Conservation (phyloP, 768 basidiomycete species). For the Obba rivulosa region DNA sequence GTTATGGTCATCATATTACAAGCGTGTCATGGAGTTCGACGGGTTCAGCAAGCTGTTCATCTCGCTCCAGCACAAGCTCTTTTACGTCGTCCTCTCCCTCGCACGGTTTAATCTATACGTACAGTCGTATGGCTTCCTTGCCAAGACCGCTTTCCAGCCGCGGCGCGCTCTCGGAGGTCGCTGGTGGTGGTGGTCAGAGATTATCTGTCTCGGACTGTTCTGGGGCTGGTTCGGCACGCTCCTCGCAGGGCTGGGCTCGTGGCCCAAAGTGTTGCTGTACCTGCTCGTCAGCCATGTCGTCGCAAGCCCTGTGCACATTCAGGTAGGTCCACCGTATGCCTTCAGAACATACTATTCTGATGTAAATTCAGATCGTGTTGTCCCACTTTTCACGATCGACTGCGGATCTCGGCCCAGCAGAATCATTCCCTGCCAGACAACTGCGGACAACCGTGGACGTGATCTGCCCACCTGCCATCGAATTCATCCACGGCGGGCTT, state of each 20-base stretch:
- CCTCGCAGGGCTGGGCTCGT: constrained; percentile 64
- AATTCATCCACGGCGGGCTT: constrained; percentile 93
- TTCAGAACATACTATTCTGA: background rate
- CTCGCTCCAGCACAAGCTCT: constrained; percentile 82
- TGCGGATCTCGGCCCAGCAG: constrained; percentile 80
- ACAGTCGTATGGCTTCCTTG: constrained; percentile 75
- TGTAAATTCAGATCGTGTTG: constrained; percentile 68
- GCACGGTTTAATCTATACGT: constrained; percentile 94
- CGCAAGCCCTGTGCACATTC: constrained; percentile 90
- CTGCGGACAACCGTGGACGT: constrained; percentile 98
- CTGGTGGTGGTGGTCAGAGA: constrained; percentile 77
- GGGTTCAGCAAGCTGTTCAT: constrained; percentile 58
- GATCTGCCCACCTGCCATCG: constrained; percentile 75
- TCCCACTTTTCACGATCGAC: constrained; percentile 98
- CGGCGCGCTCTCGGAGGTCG: constrained; percentile 60
- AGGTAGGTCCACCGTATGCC: constrained; percentile 42
- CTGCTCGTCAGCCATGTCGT: constrained; percentile 80
- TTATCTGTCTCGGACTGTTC: constrained; percentile 73
- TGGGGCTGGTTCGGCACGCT: constrained; percentile 83
- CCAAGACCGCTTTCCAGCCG: constrained; percentile 58
- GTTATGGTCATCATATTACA: constrained; percentile 93
- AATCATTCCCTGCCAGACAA: constrained; percentile 92
- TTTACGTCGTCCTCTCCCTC: constrained; percentile 86
- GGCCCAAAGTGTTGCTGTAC: constrained; percentile 66
- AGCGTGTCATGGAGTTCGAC: constrained; percentile 79